Base-by-base conservation (phyloP, 768 basidiomycete genomes). In the Macrolepiota fuliginosa region DNA sequence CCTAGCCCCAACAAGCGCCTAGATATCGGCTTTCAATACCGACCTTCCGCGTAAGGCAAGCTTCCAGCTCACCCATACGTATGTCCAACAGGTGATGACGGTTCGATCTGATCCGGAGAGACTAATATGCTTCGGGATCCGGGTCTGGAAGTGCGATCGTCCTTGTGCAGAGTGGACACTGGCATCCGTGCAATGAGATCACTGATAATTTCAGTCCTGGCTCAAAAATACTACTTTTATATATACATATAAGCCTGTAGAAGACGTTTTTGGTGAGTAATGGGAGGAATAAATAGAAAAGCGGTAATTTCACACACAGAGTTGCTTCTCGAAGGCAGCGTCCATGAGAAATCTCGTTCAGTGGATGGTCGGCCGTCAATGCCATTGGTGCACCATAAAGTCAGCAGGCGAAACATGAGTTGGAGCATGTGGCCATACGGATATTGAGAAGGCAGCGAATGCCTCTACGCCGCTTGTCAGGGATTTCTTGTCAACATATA, bases 371-470 rank as follows among this genome's bases (percentile, higher is more conserved):
- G 22, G 15, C 12, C 4, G n/a, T 36, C 45, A 19, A 54, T 36
- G 22, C 42, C 13, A 54, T 61, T 61, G 52, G 52, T 36, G 52
- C 40, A 25, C 19, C 4, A 2, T 6, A 37, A 17, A 13, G 59
- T 61, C 59, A 61, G 59, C 59, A 61, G 59, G 59, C 13, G 19
- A 42, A 52, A 47, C 59, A 61, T 35, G 59, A 32, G 39, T 36
- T 32, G 7, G 24, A 24, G 15, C n/a, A 2, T 49, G 25, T 49
- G 9, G 22, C 35, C 46, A 61, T 45, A 32, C 52, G 50, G 51
- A 42, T 12, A 19, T 3, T 9, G 13, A 25, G 32, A 46, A 45
- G 42, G 40, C 35, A 39, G 2, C 35, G 22, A 13, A 49, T 24
- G 24, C 2, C 42, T 9, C 19, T 24, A 49, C 22, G 12, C 15